These are phyloP conservation scores for Aspergillus pseudoglaucus DNA, from an alignment of 2,329 filamentous ascomycete genomes.

Conservation along the genomic window DNA sequence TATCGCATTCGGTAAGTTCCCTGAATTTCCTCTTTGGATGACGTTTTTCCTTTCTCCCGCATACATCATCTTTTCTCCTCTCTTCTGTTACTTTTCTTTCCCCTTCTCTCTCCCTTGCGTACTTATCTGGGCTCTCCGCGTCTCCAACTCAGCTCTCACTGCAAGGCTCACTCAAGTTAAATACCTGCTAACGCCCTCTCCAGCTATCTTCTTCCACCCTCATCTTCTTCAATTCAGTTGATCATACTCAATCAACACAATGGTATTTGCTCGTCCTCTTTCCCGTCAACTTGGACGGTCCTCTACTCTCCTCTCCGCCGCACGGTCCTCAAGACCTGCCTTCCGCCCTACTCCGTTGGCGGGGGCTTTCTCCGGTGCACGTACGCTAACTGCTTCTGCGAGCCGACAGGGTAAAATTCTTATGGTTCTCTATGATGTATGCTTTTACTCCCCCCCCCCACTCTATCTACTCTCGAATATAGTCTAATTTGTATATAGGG, in stretches of 20 bases:
- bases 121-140: neutral
- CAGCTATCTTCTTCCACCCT: neutral
- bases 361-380: slow-evolving; percentile 45
- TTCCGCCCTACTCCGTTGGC: slow-evolving; percentile 30
- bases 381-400: slow-evolving; percentile 59
- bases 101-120: neutral
- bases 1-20: too few relatives aligned
- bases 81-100: slow-evolving; percentile 14
- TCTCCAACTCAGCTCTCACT: neutral
- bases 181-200: neutral
- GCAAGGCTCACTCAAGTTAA: slow-evolving; percentile 1
- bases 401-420: slow-evolving; percentile 89
- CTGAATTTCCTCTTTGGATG: neutral
- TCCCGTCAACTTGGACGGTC: slow-evolving; percentile 50
- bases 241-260: slow-evolving; percentile 33
- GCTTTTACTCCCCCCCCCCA: slow-evolving; percentile 22
- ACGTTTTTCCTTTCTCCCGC: neutral
- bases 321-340: slow-evolving; percentile 29
- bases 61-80: slow-evolving; percentile 1
- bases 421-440: slow-evolving; percentile 84
- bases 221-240: neutral
- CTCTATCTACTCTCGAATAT: neutral
- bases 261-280: slow-evolving; percentile 60
- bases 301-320: slow-evolving; percentile 45
- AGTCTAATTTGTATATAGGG: slow-evolving; percentile 42